Conservation (phyloP, 1,284 basidiomycete genomes). For the Schizophyllum commune region DNA sequence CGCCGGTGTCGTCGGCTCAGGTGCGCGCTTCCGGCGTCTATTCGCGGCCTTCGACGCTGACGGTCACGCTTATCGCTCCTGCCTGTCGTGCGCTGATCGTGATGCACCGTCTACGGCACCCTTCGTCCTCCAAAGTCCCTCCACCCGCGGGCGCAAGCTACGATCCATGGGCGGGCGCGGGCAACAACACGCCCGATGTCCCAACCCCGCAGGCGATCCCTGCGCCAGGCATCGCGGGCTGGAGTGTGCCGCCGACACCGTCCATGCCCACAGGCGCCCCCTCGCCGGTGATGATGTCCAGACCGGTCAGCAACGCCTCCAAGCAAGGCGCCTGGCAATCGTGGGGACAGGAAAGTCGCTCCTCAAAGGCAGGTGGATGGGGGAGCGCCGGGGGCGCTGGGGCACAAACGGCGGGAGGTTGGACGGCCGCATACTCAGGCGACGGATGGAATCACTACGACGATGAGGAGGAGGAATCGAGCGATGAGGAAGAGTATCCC, state of each 20-base stretch:
- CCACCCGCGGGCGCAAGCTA: neutral
- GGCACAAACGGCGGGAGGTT: neutral
- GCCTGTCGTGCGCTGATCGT: neutral
- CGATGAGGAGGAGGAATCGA: slow-evolving; percentile 10
- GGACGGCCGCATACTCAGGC: slow-evolving; percentile 1
- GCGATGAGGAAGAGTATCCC: slow-evolving; percentile 5
- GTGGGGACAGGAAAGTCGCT: neutral
- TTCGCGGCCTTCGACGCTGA: neutral
- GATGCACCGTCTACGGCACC: neutral
- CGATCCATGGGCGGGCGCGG: neutral
- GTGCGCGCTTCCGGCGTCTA: neutral
- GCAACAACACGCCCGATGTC: neutral
- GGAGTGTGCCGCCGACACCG: neutral
- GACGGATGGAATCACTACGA: slow-evolving; percentile 14
- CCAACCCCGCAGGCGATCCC: neutral
- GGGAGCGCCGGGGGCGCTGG: neutral
- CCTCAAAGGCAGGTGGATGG: neutral
- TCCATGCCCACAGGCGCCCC: neutral
- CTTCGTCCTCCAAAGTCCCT: neutral
- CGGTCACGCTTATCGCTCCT: neutral
- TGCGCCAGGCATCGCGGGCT: neutral
- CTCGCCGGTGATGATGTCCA: neutral
- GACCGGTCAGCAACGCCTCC: neutral
- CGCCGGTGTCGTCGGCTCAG: neutral
- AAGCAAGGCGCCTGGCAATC: neutral